These are phyloP conservation scores for Spathaspora jeffriesii DNA, from an alignment of 1,139 yeast species.

Conservation along the genomic window DNA sequence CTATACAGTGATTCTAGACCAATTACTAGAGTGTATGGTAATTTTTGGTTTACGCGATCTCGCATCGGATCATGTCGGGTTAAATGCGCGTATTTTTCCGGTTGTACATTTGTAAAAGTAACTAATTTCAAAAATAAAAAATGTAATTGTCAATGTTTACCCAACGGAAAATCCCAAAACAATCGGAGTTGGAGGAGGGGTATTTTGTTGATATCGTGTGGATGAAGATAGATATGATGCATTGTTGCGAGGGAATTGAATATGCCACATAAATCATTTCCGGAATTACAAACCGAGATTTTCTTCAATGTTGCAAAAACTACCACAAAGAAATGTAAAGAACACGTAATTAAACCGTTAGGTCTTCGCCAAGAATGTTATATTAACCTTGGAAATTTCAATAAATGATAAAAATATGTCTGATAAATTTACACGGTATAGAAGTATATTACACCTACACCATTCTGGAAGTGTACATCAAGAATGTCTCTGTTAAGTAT, in stretches of 20 bases:
- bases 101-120: not conserved
- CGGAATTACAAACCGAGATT: not conserved
- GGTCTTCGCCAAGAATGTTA: no score
- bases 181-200: conserved; percentile 3
- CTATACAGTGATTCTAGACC: not conserved
- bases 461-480: no score
- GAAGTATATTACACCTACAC: no score
- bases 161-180: conserved; percentile 3
- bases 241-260: not conserved
- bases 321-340: no score
- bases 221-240: not conserved
- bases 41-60: not conserved
- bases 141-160: not conserved
- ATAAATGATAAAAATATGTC: no score
- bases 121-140: not conserved
- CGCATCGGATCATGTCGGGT: conserved; percentile 3
- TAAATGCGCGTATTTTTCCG: conserved; percentile 1
- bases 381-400: no score
- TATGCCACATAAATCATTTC: not conserved
- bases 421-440: no score
- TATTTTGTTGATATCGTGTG: not conserved
- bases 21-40: not conserved
- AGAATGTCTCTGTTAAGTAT: no score
- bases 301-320: no score
- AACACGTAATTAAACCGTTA: no score